Percentiles rank a stretch among this genome's conserved stretches.
These are phyloP conservation scores for Apiotrichum sp. DNA, from an alignment of 1,284 basidiomycete genomes.

Conservation along the genomic window DNA sequence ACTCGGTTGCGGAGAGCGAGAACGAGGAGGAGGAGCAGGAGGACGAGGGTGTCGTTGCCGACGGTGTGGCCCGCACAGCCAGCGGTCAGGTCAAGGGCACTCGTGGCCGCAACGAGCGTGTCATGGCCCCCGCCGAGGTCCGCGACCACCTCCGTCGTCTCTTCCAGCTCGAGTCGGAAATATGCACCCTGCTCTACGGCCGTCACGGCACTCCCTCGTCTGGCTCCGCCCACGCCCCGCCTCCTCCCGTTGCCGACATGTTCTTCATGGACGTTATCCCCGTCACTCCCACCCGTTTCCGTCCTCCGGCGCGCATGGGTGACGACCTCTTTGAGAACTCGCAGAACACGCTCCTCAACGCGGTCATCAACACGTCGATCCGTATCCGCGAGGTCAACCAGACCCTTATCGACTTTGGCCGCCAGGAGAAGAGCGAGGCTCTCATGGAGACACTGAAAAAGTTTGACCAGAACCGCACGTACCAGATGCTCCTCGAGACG, in stretches of 20 bases:
- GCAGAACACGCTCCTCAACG: conserved; percentile 89
- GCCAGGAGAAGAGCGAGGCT: conserved; percentile 11
- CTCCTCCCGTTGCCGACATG: conserved; percentile 63
- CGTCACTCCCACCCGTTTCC: conserved; percentile 90
- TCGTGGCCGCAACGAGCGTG: conserved; percentile 76
- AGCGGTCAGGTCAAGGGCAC: conserved; percentile 69
- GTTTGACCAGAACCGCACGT: conserved; percentile 50
- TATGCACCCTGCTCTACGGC: conserved; percentile 85
- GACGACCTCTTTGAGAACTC: conserved; percentile 93
- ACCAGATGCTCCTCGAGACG: conserved; percentile 69
- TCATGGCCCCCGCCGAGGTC: conserved; percentile 85
- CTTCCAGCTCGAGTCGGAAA: conserved; percentile 73
- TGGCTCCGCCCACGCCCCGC: conserved; percentile 24
- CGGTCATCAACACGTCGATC: conserved; percentile 74
- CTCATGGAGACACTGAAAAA: conserved; percentile 11
- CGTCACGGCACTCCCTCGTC: conserved; percentile 72
- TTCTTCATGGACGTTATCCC: conserved; percentile 94
- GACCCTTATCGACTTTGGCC: conserved; percentile 12
- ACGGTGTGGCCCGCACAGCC: conserved; percentile 55
- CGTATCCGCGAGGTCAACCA: conserved; percentile 71
- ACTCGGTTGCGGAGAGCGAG: conserved; percentile 52
- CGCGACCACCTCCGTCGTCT: conserved; percentile 85
- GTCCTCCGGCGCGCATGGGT: conserved; percentile 87
- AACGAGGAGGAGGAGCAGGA: conserved; percentile 41
- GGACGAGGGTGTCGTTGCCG: conserved; percentile 44